Base-by-base conservation (phyloP, 192 early-diverging fungal genomes). In the Rhizophlyctis rosea region DNA sequence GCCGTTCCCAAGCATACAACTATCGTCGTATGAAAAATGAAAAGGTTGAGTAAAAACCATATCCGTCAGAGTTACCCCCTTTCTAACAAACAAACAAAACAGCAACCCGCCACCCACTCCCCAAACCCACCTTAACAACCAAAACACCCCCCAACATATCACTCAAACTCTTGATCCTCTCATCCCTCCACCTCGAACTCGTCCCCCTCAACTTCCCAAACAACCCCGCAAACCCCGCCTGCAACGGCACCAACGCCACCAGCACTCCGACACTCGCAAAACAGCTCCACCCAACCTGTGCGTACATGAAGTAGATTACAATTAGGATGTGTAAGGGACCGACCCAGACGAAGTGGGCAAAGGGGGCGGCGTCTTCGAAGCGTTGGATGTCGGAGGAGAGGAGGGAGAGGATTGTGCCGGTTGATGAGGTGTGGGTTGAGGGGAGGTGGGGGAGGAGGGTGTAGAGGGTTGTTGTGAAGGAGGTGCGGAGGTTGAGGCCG, bases 341-440 rank as follows among this genome's bases (percentile, higher is more conserved):
- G 30, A 78, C 49, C 66, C 73, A 77, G 34, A 78, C 60, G 57
- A 55, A 80, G 39, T 77, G 69, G 21, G 69, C 61, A 51, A 81
- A 81, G 5, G 71, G 65, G 18, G 47, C 36, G 60, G 44, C 32
- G 59, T 81, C 76, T 61, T 81, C 80, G 54, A 81, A 78, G 3
- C 75, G 64, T 53, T 82, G 77, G 2, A 82, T 77, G 52, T 82
- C 81, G 50, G 70, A 76, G 32, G 75, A 73, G 1, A 80, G 68
- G 34, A 82, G 44, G 55, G 72, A 77, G 50, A 75, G 63, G 51
- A 82, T 82, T 23, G 67, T 50, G 2, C 75, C 81, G 14, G 75
- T 71, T 1, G 75, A 77, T 0, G 59, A 69, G 1, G 73, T 70
- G 60, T 72, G 63, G 34, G 77, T 64, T 21, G 74, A 61, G 25